These are phyloP conservation scores for Nakazawaea sp. DNA, from an alignment of 805 yeast genomes.

Conservation along the genomic window DNA sequence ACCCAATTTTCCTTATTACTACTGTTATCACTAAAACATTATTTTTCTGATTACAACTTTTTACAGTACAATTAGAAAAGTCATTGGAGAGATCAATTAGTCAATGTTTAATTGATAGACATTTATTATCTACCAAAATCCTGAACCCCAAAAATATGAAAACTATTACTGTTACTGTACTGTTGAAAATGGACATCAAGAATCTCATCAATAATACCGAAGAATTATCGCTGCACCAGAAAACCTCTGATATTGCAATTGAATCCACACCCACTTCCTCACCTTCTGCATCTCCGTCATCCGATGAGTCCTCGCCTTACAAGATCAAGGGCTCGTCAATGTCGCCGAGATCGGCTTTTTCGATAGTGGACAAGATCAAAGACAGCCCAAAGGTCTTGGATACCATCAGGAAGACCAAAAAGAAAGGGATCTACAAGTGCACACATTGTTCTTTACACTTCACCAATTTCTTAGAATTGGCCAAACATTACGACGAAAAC, in stretches of 20 bases:
- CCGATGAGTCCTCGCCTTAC: neutral
- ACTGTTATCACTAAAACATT: too few relatives aligned
- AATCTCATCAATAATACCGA: conserved; percentile 4
- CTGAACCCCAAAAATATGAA: conserved; percentile 2
- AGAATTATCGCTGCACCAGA: neutral
- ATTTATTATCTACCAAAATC: too few relatives aligned
- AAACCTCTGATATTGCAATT: neutral
- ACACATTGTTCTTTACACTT: conserved; percentile 10
- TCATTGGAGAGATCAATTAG: too few relatives aligned
- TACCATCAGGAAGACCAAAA: conserved; percentile 9
- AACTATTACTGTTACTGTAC: neutral
- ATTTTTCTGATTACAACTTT: too few relatives aligned
- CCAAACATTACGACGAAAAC: conserved; percentile 11
- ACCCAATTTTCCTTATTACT: too few relatives aligned
- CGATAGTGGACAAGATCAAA: conserved; percentile 3
- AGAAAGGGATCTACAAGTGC: conserved; percentile 12
- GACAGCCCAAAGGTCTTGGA: conserved; percentile 8
- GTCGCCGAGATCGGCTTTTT: conserved; percentile 2
- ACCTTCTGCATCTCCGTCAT: neutral
- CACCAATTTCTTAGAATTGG: conserved; percentile 10
- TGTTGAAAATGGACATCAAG: conserved; percentile 8
- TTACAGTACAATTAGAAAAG: too few relatives aligned
- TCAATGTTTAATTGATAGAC: too few relatives aligned
- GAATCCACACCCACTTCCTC: neutral
- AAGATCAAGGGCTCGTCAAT: neutral